Evolutionary conservation across 129 eudicot genomes (phyloP), one percentile per base, ranked within the genome.

Genomic region (Chrysanthemum lavandulifolium): DNA sequence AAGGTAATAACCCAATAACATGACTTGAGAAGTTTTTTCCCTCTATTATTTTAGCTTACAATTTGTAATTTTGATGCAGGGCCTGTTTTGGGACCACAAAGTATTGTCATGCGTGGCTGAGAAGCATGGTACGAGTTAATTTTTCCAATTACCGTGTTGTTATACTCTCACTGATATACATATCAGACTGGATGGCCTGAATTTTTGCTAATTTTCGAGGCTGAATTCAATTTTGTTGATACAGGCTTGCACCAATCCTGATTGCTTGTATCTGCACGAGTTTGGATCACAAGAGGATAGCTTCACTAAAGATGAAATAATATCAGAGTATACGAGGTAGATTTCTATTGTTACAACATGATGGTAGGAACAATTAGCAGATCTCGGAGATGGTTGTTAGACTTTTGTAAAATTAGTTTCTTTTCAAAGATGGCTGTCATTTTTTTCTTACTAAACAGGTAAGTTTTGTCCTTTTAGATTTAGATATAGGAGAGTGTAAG

Each of bases 61-160:
- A 76, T 59, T 73, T 64, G 23, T n/a, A 64, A 33, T 80, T 62
- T 12, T n/a, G 52, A 62, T 72, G 78, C 88, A 95, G 99, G 87
- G 99, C 99, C 52, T 90, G 99, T 84, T 95, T 95, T 80, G 99
- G 99, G 65, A 95, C 99, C 33, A 95, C 97, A 60, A 95, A 95
- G 78, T 95, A 91, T 76, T 95, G 99, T 76, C 99, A 95, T 79
- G 96, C 97, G 56, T 95, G 99, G 99, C 84, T 95, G 72, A 90
- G 96, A 74, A 95, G 83, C 71, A 76, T 83, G 96, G 99, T 95
- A 88, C 74, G 21, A 53, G 13, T 64, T 43, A 5, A 52, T n/a
- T 10, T 31, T 50, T 15, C 59, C 47, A 62, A n/a, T 52, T 66
- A 15, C 21, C 29, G 18, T 62, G 1, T 52, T 53, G 16, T 10